Conservation (phyloP, 2,329 filamentous ascomycete genomes). For the Scleromitrula shiraiana region DNA sequence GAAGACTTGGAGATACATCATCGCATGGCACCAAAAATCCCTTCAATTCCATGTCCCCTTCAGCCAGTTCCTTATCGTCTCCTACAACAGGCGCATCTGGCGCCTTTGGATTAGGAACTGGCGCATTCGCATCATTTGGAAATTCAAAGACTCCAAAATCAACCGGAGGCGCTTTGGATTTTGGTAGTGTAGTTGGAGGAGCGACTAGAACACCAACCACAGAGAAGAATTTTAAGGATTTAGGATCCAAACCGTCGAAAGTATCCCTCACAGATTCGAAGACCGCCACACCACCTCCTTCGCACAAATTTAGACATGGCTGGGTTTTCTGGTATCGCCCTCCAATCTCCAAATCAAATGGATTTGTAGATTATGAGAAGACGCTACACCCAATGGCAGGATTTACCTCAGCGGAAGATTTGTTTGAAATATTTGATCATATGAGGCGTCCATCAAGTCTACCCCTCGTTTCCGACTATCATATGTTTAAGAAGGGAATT, state of each 20-base stretch:
- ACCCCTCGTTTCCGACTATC: constrained; percentile 92
- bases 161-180: constrained; percentile 71
- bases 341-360: constrained; percentile 90
- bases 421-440: constrained; percentile 83
- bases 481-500: constrained; percentile 95
- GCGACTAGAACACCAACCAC: constrained; percentile 44
- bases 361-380: constrained; percentile 86
- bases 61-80: constrained; percentile 5
- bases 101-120: constrained; percentile 88
- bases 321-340: constrained; percentile 98
- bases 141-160: constrained; percentile 82
- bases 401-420: constrained; percentile 78
- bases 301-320: constrained; percentile 66
- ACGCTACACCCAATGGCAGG: constrained; percentile 81
- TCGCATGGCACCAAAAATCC: constrained; percentile 70
- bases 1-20: constrained; percentile 66
- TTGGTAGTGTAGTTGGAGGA: constrained; percentile 47
- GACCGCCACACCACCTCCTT: constrained; percentile 33
- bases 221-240: constrained; percentile 55
- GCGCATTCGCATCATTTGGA: constrained; percentile 94
- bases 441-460: constrained; percentile 82
- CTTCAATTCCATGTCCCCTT: constrained; percentile 48
- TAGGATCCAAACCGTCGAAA: constrained; percentile 27
- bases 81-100: constrained; percentile 59
- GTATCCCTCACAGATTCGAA: constrained; percentile 40